Conservation (phyloP, 768 basidiomycete species). For the Trametes cubensis region DNA sequence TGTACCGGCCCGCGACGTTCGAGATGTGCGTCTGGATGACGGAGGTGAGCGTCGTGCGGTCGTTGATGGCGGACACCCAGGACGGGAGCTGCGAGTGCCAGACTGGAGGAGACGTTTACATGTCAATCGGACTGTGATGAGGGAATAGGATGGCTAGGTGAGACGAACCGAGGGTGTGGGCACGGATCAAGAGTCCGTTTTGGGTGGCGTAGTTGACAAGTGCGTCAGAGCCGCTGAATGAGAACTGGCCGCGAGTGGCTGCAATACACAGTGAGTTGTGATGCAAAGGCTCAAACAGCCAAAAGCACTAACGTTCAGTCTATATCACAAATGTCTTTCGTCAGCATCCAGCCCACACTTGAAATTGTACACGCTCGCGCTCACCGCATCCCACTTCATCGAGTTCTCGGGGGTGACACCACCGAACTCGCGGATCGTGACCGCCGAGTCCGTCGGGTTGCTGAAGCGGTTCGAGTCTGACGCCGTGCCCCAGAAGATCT, state of each 20-base stretch:
- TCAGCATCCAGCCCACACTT: background rate
- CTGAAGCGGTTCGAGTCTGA: slow-evolving; percentile 34
- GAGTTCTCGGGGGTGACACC: slow-evolving; percentile 39
- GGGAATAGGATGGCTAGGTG: background rate
- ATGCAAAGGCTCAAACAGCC: background rate
- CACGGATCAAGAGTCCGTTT: slow-evolving; percentile 35
- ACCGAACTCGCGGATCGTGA: slow-evolving; percentile 35
- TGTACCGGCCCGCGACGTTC: slow-evolving; percentile 37
- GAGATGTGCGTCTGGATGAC: slow-evolving; percentile 41
- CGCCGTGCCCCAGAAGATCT: slow-evolving; percentile 36
- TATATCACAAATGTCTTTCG: background rate
- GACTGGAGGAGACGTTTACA: slow-evolving; percentile 20
- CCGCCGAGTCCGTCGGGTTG: slow-evolving; percentile 29
- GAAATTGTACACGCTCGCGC: background rate
- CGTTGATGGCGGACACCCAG: slow-evolving; percentile 32
- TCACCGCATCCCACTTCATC: slow-evolving; percentile 38
- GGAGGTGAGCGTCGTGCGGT: slow-evolving; percentile 32
- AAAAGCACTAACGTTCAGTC: slow-evolving; percentile 30
- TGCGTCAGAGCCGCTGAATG: slow-evolving; percentile 34
- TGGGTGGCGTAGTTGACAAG: slow-evolving; percentile 36
- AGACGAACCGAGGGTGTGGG: slow-evolving; percentile 34
- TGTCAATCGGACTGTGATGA: background rate
- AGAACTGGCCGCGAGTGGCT: slow-evolving; percentile 34
- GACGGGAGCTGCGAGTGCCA: slow-evolving; percentile 40
- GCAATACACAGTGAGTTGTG: background rate